phyloP scores from a whole-genome alignment of 1,284 basidiomycete genomes.

The Moesziomyces antarcticus region DNA sequence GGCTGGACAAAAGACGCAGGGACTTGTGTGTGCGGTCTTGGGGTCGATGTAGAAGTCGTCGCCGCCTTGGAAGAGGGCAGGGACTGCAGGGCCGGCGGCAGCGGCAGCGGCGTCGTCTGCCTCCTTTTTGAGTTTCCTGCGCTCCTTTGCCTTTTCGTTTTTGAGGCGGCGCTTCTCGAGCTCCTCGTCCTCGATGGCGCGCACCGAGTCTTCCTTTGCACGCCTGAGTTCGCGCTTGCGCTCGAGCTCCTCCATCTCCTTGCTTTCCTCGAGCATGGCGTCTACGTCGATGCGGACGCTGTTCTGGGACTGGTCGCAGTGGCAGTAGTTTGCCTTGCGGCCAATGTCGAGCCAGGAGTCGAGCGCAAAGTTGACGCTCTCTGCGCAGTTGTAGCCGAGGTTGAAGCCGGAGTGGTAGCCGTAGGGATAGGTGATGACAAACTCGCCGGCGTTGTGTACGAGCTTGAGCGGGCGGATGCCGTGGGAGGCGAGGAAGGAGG shows the following conservation, averaged over 20 bases:
- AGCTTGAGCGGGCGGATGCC: conserved; percentile 72
- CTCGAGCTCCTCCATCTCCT: conserved; percentile 59
- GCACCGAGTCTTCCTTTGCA: conserved; percentile 28
- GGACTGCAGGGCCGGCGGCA: conserved; percentile 13
- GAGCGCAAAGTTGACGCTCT: conserved; percentile 96
- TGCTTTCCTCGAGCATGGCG: conserved; percentile 58
- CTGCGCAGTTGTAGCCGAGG: conserved; percentile 95
- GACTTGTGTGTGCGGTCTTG: conserved; percentile 19
- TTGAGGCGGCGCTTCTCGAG: conserved; percentile 35
- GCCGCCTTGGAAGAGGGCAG: conserved; percentile 34
- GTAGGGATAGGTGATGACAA: conserved; percentile 90
- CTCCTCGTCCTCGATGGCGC: conserved; percentile 42
- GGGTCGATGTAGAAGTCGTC: conserved; percentile 40
- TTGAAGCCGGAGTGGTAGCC: conserved; percentile 98
- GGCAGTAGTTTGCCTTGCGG: conserved; percentile 63
- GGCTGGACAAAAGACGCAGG: conserved; percentile 69
- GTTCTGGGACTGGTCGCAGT: conserved; percentile 60
- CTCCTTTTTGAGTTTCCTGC: conserved; percentile 30
- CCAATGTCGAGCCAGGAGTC: conserved; percentile 94
- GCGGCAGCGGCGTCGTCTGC: conserved; percentile 26
- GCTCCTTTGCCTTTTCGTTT: conserved; percentile 46
- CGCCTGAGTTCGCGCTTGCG: conserved; percentile 72
- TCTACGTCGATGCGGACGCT: conserved; percentile 66
- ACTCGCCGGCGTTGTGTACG: conserved; percentile 90
- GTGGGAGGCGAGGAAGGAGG: conserved; percentile 80